Percentiles rank a stretch among this genome's conserved stretches.
These are phyloP conservation scores for Phylloboletellus chloephorus DNA, from an alignment of 1,284 basidiomycete genomes.

Conservation along the genomic window DNA sequence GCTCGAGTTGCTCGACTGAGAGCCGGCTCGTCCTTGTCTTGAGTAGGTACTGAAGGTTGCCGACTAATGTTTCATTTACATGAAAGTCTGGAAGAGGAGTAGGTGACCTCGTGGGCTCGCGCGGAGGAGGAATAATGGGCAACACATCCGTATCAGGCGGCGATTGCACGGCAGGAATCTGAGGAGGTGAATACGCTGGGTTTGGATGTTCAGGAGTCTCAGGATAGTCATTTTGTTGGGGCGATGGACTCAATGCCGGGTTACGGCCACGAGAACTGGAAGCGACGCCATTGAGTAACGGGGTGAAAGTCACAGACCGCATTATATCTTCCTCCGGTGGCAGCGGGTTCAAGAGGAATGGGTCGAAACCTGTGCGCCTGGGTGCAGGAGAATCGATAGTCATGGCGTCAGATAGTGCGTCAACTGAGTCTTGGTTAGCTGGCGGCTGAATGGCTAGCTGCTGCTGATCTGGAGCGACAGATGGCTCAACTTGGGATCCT, in stretches of 20 bases:
- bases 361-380: slow-evolving; percentile 46
- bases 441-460: slow-evolving; percentile 1
- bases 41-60: slow-evolving; percentile 43
- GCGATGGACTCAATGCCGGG: slow-evolving; percentile 1
- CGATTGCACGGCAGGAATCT: slow-evolving; percentile 10
- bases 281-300: slow-evolving; percentile 24
- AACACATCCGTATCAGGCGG: slow-evolving; percentile 16
- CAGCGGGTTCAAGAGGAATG: slow-evolving; percentile 53
- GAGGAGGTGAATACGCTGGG: background rate
- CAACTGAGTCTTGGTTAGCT: background rate
- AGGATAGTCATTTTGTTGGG: slow-evolving; percentile 12
- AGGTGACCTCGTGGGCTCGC: slow-evolving; percentile 49
- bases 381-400: slow-evolving; percentile 29
- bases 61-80: slow-evolving; percentile 45
- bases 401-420: slow-evolving; percentile 27
- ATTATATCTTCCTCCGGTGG: slow-evolving; percentile 33
- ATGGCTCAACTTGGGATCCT: slow-evolving; percentile 18
- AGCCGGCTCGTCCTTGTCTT: slow-evolving; percentile 50
- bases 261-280: slow-evolving; percentile 3
- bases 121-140: slow-evolving; percentile 26
- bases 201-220: slow-evolving; percentile 16
- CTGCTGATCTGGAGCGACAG: slow-evolving; percentile 9
- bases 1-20: slow-evolving; percentile 88
- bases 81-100: slow-evolving; percentile 66
- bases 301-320: slow-evolving; percentile 17